Base-by-base conservation (phyloP, 1,284 basidiomycete species). In the Trametes sp. region DNA sequence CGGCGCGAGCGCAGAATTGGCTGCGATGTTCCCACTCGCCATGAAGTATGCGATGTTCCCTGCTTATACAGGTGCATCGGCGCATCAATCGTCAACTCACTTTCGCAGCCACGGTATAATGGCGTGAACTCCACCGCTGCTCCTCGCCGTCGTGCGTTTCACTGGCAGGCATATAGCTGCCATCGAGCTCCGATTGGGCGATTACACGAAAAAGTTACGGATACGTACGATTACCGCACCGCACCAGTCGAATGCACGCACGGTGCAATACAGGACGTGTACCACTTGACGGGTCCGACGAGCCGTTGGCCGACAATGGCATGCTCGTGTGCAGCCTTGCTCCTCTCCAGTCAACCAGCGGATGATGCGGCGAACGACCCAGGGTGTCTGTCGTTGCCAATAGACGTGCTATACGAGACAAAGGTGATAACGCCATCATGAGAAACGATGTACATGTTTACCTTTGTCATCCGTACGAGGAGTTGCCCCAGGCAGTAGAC, bases 401-500 rank as follows among this genome's bases (percentile, higher is more conserved):
- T 48, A 48, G 2, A 19, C 11, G 13, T 28, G 11, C 46, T 28
- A 28, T 16, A 21, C n/a, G n/a, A n/a, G n/a, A n/a, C 46, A 48
- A 4, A 16, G 5, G 11, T 19, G 19, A 11, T n/a, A 19, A 4
- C 5, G 28, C 19, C 45, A 28, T 2, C 31, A 4, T 26, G 35
- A 16, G 28, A 19, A 16, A 11, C 23, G 13, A 26, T 9, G 23
- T 23, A 28, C 24, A n/a, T 16, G 4, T 16, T 1, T 26, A 28
- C 42, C 24, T 23, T 33, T 9, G 35, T 14, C 11, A 33, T 33
- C 31, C 31, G 21, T 14, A 24, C 31, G 11, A 45, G 23, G 0
- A 55, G 21, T 10, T 55, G 13, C 24, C 54, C 54, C 8, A 55
- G 54, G 29, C 54, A 55, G n/a, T 55, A 55, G 10, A 46, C 54